Evolutionary conservation across 1,284 basidiomycete genomes (phyloP).

Genomic region (Ceratobasidium sp.): DNA sequence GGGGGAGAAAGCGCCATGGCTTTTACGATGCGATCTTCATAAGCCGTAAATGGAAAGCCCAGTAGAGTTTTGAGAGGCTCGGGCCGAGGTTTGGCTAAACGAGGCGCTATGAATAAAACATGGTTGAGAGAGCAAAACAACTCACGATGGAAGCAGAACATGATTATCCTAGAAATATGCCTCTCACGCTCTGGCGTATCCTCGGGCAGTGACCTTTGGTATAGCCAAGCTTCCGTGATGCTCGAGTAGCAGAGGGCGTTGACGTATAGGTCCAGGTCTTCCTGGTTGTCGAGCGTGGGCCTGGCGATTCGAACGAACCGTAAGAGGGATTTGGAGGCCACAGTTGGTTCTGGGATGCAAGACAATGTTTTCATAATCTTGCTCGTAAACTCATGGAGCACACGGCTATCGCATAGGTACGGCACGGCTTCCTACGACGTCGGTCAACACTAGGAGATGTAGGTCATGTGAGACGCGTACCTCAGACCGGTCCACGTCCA

Average conservation of each 20-base stretch:
- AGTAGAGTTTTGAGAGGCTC: constrained; percentile 70
- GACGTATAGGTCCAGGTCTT: constrained; percentile 74
- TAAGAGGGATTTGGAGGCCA: constrained; percentile 62
- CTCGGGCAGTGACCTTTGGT: constrained; percentile 75
- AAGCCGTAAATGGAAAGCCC: constrained; percentile 70
- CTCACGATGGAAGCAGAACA: constrained; percentile 77
- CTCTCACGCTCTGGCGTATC: constrained; percentile 60
- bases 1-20: constrained; percentile 70
- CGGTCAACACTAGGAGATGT: not conserved
- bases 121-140: constrained; percentile 49
- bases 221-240: constrained; percentile 77
- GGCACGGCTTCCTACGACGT: constrained; percentile 66
- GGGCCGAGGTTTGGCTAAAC: constrained; percentile 69
- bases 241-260: constrained; percentile 73
- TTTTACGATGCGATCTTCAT: constrained; percentile 70
- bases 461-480: constrained; percentile 35
- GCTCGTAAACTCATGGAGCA: constrained; percentile 77
- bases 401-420: constrained; percentile 75
- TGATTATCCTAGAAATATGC: constrained; percentile 70
- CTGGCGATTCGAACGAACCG: constrained; percentile 77
- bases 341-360: constrained; percentile 61
- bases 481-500: constrained; percentile 68
- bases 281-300: constrained; percentile 72
- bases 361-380: constrained; percentile 77
- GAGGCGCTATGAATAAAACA: constrained; percentile 32